Evolutionary conservation across 2,329 filamentous ascomycete genomes (phyloP), one percentile per base, ranked within the genome.

Genomic region (Paecilomyces niveus): DNA sequence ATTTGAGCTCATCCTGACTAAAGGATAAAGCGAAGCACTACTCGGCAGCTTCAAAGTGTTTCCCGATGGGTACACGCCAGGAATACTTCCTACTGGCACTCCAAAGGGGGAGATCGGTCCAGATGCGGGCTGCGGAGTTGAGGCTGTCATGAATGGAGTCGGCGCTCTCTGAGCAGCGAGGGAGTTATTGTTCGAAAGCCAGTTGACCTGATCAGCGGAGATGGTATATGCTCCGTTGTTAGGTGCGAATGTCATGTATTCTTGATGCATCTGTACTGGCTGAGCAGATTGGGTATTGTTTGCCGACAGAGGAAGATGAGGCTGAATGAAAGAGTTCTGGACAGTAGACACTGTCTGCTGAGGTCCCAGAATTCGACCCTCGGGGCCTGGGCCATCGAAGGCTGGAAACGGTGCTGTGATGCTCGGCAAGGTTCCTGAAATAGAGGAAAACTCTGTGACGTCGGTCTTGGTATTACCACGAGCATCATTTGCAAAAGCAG

Each of bases 151-250:
- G 55, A 59, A 57, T 18, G 66, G 53, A 24, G 56, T 45, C 24
- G 55, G 32, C 9, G 59, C 24, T 18, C 45, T 54, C 32, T 63
- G 63, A 11, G 58, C 45, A 53, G 55, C 55, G 50, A 64, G 59
- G 9, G 58, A 65, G 50, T 59, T 59, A 22, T 56, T 33, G 53
- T 59, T 62, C 21, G 63, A 62, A 52, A 62, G 52, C 61, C 64
- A 67, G 26, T 56, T 35, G 22, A 57, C 32, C 24, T 62, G 57
- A 54, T 65, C 63, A 50, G 59, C 10, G 22, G 56, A 58, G 51
- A 59, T 26, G 26, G 56, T 55, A 52, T 59, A 60, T 18, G 59
- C 53, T 7, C 32, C 22, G 24, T 59, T 57, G 33, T 65, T 62
- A 13, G 59, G 56, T n/a, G 59, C 45, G 18, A 57, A 50, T 2